Evolutionary conservation across 768 basidiomycete genomes (phyloP).

Genomic region (Naganishia vishniacii): DNA sequence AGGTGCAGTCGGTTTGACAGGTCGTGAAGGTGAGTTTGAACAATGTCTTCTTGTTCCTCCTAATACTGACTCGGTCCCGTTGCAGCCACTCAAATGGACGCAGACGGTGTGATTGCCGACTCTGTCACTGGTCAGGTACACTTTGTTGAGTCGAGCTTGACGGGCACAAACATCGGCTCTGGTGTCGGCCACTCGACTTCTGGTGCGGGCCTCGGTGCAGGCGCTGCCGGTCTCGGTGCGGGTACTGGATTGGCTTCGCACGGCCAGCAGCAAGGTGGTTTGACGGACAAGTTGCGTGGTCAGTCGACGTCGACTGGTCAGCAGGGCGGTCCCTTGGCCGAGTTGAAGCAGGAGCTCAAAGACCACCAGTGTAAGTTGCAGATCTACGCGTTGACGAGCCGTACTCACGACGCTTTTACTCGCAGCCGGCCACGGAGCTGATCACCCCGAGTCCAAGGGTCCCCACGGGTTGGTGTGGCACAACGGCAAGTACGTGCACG

Average conservation of each 20-base stretch:
- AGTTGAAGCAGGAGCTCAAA: constrained; percentile 29
- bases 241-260: constrained; percentile 17
- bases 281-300: background rate
- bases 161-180: background rate
- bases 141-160: constrained; percentile 14
- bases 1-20: constrained; percentile 15
- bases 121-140: constrained; percentile 22
- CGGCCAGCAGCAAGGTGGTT: background rate
- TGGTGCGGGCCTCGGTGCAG: background rate
- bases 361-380: constrained; percentile 25
- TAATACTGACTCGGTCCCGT: background rate
- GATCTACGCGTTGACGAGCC: background rate
- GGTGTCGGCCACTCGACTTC: background rate
- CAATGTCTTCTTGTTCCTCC: background rate
- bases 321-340: background rate
- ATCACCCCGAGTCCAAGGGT: constrained; percentile 25
- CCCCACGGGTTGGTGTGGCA: constrained; percentile 30
- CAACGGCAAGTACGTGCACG: constrained; percentile 27
- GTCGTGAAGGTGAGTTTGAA: background rate
- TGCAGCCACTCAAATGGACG: constrained; percentile 1
- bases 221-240: constrained; percentile 16
- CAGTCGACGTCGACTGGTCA: background rate
- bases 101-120: constrained; percentile 17
- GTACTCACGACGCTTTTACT: background rate
- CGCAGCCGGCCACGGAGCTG: constrained; percentile 5